Evolutionary conservation across 1,284 basidiomycete species (phyloP).

Genomic region (Sanghuangporus baumii): DNA sequence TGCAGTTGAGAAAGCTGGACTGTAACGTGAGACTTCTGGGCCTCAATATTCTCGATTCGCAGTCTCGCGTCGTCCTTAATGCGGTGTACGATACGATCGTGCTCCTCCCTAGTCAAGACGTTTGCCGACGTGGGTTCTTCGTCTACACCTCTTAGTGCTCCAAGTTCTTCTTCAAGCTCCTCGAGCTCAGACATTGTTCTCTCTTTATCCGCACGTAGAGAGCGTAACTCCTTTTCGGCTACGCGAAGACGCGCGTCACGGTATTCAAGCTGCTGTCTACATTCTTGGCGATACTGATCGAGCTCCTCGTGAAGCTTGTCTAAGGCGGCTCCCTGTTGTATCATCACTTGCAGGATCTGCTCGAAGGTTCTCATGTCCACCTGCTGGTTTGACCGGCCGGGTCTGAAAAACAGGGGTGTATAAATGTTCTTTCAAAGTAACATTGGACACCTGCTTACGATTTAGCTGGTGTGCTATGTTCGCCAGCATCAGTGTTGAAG

Average conservation of each 20-base stretch:
- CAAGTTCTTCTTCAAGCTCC: not conserved
- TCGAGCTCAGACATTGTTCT: not conserved
- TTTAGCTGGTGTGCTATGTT: not conserved
- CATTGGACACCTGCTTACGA: not conserved
- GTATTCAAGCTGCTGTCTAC: slow-evolving; percentile 5
- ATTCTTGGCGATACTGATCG: slow-evolving; percentile 3
- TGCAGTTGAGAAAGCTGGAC: slow-evolving; percentile 10
- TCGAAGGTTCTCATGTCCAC: slow-evolving; percentile 10
- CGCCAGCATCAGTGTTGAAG: not conserved
- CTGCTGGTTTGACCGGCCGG: not conserved
- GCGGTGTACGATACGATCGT: slow-evolving; percentile 11
- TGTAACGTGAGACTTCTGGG: slow-evolving; percentile 7
- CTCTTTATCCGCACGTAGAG: slow-evolving; percentile 1
- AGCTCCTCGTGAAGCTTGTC: slow-evolving; percentile 12
- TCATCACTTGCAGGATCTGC: slow-evolving; percentile 12
- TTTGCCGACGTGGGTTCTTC: not conserved
- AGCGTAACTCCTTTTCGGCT: slow-evolving; percentile 4
- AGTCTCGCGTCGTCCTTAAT: slow-evolving; percentile 4
- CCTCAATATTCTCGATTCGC: slow-evolving; percentile 7
- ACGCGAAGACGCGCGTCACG: slow-evolving; percentile 9
- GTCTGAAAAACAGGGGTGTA: not conserved
- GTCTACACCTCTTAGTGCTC: slow-evolving; percentile 1
- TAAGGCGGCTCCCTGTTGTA: slow-evolving; percentile 9
- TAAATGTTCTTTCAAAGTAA: not conserved
- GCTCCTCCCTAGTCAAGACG: slow-evolving; percentile 8